phyloP scores from a whole-genome alignment of 1,139 yeast genomes.

The Zygoascus sp. region DNA sequence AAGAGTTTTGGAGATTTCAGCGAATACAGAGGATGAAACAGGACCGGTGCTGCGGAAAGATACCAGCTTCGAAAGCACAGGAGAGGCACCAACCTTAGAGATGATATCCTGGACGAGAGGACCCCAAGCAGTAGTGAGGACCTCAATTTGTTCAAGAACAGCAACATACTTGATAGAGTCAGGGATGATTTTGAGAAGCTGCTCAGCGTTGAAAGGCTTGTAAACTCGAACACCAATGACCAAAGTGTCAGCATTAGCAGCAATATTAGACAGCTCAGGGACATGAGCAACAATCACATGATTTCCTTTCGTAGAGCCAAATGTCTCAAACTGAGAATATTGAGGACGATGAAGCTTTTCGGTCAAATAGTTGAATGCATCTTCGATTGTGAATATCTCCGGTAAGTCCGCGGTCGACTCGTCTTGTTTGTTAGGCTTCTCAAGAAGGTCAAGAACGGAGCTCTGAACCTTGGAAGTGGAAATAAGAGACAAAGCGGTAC shows the following conservation, averaged over 20 bases:
- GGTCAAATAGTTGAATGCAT: conserved; percentile 1
- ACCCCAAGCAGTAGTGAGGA: conserved; percentile 50
- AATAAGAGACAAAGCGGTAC: neutral
- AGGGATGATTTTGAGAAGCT: conserved; percentile 53
- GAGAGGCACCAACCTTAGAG: conserved; percentile 23
- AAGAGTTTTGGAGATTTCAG: conserved; percentile 26
- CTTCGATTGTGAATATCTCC: conserved; percentile 17
- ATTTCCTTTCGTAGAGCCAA: conserved; percentile 40
- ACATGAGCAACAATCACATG: conserved; percentile 62
- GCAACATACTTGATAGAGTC: conserved; percentile 53
- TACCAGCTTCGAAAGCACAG: conserved; percentile 2
- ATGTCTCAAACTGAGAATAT: conserved; percentile 42
- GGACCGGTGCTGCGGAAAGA: conserved; percentile 10
- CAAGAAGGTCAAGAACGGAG: neutral
- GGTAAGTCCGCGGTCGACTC: conserved; percentile 27
- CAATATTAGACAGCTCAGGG: conserved; percentile 42
- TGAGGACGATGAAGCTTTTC: conserved; percentile 1
- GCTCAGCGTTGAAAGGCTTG: conserved; percentile 62
- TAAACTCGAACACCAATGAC: conserved; percentile 58
- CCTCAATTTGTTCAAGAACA: conserved; percentile 57
- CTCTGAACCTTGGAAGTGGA: conserved; percentile 3
- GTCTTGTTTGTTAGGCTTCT: conserved; percentile 15
- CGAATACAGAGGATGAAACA: conserved; percentile 40
- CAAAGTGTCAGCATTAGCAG: conserved; percentile 40
- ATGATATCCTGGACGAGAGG: conserved; percentile 75